A percentile compares a stretch with the other conserved stretches of the same genome.
Evolutionary conservation across 1,284 basidiomycete species (phyloP).

Genomic region (Papiliotrema terrestris): DNA sequence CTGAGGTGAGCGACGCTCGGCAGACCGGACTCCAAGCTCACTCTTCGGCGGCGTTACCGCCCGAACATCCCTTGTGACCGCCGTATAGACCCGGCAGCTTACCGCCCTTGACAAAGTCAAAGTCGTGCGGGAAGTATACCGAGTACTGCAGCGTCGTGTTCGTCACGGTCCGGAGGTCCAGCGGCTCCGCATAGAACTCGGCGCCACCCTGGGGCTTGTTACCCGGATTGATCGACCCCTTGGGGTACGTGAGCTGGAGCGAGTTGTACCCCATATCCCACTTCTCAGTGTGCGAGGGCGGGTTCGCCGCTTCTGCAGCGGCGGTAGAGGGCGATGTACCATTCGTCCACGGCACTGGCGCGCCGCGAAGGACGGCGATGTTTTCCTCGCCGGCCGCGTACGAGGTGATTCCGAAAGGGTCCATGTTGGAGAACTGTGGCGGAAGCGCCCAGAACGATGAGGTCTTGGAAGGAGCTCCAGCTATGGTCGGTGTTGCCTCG

Average conservation of each 20-base stretch:
- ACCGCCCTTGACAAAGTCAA: too few relatives aligned
- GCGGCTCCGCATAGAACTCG: constrained; percentile 63
- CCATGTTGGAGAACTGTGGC: constrained; percentile 57
- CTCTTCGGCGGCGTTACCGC: too few relatives aligned
- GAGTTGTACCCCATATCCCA: constrained; percentile 47
- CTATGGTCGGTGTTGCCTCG: too few relatives aligned
- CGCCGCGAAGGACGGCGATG: constrained; percentile 56
- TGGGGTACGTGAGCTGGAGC: constrained; percentile 62
- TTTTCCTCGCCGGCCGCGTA: constrained; percentile 60
- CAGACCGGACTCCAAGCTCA: too few relatives aligned
- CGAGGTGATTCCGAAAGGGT: constrained; percentile 59
- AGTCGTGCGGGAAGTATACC: constrained; percentile 46
- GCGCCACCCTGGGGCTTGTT: constrained; percentile 60
- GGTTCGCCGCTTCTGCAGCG: neutral
- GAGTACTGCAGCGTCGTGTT: constrained; percentile 49
- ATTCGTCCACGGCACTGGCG: constrained; percentile 38
- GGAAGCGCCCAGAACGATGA: constrained; percentile 56
- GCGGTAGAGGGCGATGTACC: neutral
- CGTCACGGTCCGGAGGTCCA: constrained; percentile 19
- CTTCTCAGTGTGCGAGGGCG: too few relatives aligned
- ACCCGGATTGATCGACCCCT: constrained; percentile 61
- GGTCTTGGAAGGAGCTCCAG: constrained; percentile 1
- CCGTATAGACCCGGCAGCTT: too few relatives aligned
- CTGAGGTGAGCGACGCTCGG: too few relatives aligned
- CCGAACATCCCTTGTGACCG: too few relatives aligned